phyloP scores from a whole-genome alignment of 306 rosid genomes.

The Potentilla sterilis region DNA sequence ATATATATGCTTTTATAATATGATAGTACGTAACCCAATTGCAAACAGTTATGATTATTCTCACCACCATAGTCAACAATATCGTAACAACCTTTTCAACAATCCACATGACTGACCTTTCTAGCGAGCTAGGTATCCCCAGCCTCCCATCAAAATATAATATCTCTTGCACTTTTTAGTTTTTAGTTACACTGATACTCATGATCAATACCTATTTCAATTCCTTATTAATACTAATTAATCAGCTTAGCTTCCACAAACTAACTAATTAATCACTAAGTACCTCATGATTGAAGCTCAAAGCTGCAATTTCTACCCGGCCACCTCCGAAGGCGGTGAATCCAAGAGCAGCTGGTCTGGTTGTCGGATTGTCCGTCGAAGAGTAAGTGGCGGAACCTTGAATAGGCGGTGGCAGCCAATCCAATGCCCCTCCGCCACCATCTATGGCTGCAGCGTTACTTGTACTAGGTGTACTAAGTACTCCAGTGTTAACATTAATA shows the following conservation, averaged over 20 bases:
- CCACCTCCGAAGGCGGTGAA: constrained; percentile 14
- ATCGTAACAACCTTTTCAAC: constrained; percentile 53
- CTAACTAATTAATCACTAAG: constrained; percentile 25
- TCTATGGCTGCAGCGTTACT: background rate
- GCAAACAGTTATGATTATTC: constrained; percentile 69
- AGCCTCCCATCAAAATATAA: constrained; percentile 5
- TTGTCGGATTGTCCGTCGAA: background rate
- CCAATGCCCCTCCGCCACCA: background rate
- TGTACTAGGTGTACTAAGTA: background rate
- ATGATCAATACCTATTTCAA: background rate
- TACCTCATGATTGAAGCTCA: constrained; percentile 58
- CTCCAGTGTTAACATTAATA: background rate
- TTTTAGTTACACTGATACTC: background rate
- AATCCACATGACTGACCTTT: constrained; percentile 30
- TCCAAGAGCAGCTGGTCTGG: background rate
- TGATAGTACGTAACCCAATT: constrained; percentile 43
- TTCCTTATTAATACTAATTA: background rate
- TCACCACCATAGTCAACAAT: constrained; percentile 66
- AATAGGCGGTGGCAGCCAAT: constrained; percentile 1
- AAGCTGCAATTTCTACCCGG: constrained; percentile 18
- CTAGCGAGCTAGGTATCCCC: background rate
- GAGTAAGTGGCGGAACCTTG: background rate
- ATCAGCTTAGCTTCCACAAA: background rate
- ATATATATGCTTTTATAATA: constrained; percentile 11
- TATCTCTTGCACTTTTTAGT: background rate